Evolutionary conservation across 1,139 yeast species (phyloP).

Genomic region (Wickerhamomyces sp.): DNA sequence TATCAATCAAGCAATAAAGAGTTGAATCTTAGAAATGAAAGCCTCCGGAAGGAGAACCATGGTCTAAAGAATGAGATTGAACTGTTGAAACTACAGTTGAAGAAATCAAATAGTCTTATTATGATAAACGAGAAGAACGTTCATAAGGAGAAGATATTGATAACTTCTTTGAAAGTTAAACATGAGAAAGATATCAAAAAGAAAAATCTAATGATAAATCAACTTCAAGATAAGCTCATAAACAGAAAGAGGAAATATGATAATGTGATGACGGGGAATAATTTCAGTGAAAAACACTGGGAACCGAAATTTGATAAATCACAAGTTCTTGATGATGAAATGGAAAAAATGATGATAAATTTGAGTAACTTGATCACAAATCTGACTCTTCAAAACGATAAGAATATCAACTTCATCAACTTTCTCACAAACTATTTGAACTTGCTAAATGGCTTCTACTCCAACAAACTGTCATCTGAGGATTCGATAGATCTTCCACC

Average conservation of each 20-base stretch:
- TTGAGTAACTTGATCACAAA: constrained; percentile 37
- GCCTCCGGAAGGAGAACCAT: constrained; percentile 5
- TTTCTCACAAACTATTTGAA: constrained; percentile 28
- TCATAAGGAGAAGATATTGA: constrained; percentile 24
- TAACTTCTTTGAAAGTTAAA: constrained; percentile 32
- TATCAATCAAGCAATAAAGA: constrained; percentile 18
- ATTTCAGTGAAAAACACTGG: too few relatives aligned
- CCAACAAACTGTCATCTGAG: background rate
- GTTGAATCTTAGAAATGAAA: constrained; percentile 4
- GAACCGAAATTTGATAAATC: background rate
- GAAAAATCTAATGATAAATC: constrained; percentile 33
- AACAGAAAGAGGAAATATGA: constrained; percentile 22
- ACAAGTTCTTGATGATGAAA: constrained; percentile 28
- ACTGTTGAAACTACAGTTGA: constrained; percentile 3
- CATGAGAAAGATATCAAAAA: constrained; percentile 39
- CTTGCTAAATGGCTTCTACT: constrained; percentile 4
- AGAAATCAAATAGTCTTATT: constrained; percentile 2
- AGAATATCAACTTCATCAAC: constrained; percentile 33
- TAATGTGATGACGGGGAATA: constrained; percentile 2
- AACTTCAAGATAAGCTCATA: constrained; percentile 36
- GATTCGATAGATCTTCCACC: constrained; percentile 7
- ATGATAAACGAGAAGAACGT: constrained; percentile 5
- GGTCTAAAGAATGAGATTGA: constrained; percentile 8
- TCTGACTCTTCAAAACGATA: constrained; percentile 36
- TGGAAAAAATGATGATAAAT: constrained; percentile 35